Percentiles rank a stretch among this genome's conserved stretches.
Evolutionary conservation across 805 yeast genomes (phyloP).

Genomic region (Yueomyces sp.): DNA sequence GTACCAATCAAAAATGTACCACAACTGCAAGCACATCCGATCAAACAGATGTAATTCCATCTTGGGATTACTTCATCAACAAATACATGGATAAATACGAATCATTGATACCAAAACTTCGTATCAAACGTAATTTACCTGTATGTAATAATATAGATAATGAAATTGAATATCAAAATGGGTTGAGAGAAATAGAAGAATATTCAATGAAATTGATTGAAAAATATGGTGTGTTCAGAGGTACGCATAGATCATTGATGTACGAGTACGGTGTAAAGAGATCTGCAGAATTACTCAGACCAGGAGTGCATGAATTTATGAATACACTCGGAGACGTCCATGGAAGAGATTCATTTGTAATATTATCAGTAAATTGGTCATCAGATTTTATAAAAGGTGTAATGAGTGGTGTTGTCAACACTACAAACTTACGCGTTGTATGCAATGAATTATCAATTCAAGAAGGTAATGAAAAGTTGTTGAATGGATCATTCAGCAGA

Average conservation of each 20-base stretch:
- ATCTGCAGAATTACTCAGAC: slow-evolving; percentile 3
- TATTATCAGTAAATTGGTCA: slow-evolving; percentile 23
- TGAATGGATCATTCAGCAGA: slow-evolving; percentile 16
- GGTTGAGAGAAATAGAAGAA: slow-evolving; percentile 10
- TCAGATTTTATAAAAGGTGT: slow-evolving; percentile 14
- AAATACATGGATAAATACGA: slow-evolving; percentile 11
- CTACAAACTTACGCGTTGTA: slow-evolving; percentile 4
- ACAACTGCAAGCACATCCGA: too few relatives aligned
- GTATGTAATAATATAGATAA: slow-evolving; percentile 1
- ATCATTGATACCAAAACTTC: slow-evolving; percentile 1
- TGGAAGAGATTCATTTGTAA: slow-evolving; percentile 4
- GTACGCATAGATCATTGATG: not conserved
- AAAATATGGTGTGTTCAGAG: slow-evolving; percentile 7
- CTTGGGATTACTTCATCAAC: slow-evolving; percentile 1
- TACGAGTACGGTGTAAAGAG: slow-evolving; percentile 1
- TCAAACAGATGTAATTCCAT: too few relatives aligned
- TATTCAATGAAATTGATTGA: slow-evolving; percentile 15
- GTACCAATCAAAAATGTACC: too few relatives aligned
- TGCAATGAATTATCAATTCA: slow-evolving; percentile 14
- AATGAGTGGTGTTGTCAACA: slow-evolving; percentile 3
- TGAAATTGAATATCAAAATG: slow-evolving; percentile 1
- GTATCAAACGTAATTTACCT: slow-evolving; percentile 5
- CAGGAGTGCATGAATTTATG: slow-evolving; percentile 8
- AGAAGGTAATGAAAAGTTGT: slow-evolving; percentile 1
- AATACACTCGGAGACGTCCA: not conserved